Conservation (phyloP, 139 green algal genomes). For the Tetradesmus lagerheimii region DNA sequence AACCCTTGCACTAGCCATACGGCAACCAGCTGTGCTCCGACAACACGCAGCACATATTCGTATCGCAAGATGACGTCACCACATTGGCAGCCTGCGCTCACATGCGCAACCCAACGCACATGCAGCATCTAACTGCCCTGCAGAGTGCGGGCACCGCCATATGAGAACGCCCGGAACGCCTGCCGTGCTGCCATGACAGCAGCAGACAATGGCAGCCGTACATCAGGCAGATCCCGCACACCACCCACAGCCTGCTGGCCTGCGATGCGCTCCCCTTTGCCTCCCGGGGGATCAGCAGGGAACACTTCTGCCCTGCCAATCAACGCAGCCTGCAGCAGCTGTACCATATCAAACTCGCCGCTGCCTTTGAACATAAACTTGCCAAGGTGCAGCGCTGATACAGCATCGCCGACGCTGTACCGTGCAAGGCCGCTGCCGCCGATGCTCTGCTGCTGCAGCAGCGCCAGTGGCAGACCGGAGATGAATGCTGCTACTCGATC, state of each 20-base stretch:
- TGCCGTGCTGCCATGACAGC: background rate
- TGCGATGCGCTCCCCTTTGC: slow-evolving; percentile 5
- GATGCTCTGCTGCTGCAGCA: background rate
- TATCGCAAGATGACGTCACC: no score
- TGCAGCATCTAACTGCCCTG: background rate
- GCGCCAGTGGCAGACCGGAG: background rate
- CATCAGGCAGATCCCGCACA: slow-evolving; percentile 11
- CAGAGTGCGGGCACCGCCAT: background rate
- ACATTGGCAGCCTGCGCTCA: no score
- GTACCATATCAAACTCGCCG: slow-evolving; percentile 36
- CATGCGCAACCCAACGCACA: no score
- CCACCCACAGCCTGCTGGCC: background rate
- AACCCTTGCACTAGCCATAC: no score
- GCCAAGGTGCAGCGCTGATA: background rate
- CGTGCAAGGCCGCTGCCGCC: background rate
- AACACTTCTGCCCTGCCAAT: background rate
- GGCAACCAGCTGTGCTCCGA: no score
- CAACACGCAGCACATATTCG: no score
- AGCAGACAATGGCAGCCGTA: background rate
- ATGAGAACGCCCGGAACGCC: background rate
- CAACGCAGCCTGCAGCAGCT: slow-evolving; percentile 19
- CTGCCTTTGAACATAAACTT: slow-evolving; percentile 42
- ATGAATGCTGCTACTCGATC: background rate
- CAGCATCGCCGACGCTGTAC: background rate
- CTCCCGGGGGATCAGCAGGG: background rate